Conservation (phyloP, 1,284 basidiomycete species). For the Moesziomyces sp. region DNA sequence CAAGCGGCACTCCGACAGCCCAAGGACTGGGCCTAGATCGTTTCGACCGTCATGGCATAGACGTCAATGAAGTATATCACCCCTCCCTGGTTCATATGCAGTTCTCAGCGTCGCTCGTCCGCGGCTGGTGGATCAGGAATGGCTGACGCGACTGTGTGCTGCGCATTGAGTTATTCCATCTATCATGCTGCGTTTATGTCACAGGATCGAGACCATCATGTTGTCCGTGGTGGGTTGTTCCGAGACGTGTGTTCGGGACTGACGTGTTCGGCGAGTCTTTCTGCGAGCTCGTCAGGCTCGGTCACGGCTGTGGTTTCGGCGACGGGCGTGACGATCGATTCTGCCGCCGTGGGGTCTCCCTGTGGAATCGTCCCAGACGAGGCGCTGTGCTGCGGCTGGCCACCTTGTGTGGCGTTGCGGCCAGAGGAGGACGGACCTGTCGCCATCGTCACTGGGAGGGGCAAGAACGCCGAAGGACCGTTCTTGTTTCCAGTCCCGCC, state of each 20-base stretch:
- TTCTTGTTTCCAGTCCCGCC: constrained; percentile 9
- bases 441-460: constrained; percentile 18
- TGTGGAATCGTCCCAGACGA: neutral
- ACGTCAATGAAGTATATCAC: neutral
- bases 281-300: constrained; percentile 1
- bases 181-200: neutral
- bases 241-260: neutral
- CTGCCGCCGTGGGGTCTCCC: constrained; percentile 20
- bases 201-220: neutral
- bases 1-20: constrained; percentile 53
- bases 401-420: neutral
- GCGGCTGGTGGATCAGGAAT: too few species aligned
- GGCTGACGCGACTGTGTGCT: too few species aligned
- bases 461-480: constrained; percentile 9
- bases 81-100: constrained; percentile 2
- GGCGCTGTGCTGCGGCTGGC: neutral
- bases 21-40: constrained; percentile 50
- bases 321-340: constrained; percentile 23
- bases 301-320: constrained; percentile 4
- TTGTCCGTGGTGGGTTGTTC: neutral
- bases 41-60: neutral
- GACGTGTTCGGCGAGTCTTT: constrained; percentile 11
- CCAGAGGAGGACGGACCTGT: neutral
- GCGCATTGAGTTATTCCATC: neutral
- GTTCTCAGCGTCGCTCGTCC: neutral